Evolutionary conservation across 257 asterid species (phyloP).

Genomic region (Prunella vulgaris): DNA sequence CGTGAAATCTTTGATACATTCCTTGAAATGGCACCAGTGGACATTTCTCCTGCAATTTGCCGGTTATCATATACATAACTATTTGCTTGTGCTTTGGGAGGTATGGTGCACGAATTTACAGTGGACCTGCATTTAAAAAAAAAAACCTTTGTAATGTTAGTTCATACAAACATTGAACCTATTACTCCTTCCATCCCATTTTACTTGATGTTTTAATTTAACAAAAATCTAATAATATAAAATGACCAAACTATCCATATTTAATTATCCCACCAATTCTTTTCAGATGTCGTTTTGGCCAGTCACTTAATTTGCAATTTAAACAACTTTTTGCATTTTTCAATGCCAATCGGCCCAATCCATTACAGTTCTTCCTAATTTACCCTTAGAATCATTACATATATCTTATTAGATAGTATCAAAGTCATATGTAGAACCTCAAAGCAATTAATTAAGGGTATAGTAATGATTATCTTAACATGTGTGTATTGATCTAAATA

Average conservation of each 20-base stretch:
- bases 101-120: conserved; percentile 58
- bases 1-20: conserved; percentile 43
- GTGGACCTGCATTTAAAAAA: conserved; percentile 58
- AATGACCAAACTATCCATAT: neutral
- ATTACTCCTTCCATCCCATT: neutral
- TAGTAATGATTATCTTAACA: too few species aligned
- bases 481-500: too few species aligned
- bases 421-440: too few species aligned
- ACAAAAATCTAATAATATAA: neutral
- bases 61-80: conserved; percentile 42
- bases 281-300: too few species aligned
- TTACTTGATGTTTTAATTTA: neutral
- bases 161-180: neutral
- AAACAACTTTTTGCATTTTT: too few species aligned
- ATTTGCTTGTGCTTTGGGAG: conserved; percentile 49
- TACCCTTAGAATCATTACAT: too few species aligned
- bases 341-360: too few species aligned
- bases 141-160: neutral
- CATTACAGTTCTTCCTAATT: too few species aligned
- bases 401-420: too few species aligned
- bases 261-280: neutral
- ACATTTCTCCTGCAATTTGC: conserved; percentile 40
- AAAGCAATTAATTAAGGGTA: too few species aligned
- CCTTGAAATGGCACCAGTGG: conserved; percentile 32
- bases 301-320: too few species aligned